Base-by-base conservation (phyloP, 352 stramenopile species). In the Globisporangium perplexum region DNA sequence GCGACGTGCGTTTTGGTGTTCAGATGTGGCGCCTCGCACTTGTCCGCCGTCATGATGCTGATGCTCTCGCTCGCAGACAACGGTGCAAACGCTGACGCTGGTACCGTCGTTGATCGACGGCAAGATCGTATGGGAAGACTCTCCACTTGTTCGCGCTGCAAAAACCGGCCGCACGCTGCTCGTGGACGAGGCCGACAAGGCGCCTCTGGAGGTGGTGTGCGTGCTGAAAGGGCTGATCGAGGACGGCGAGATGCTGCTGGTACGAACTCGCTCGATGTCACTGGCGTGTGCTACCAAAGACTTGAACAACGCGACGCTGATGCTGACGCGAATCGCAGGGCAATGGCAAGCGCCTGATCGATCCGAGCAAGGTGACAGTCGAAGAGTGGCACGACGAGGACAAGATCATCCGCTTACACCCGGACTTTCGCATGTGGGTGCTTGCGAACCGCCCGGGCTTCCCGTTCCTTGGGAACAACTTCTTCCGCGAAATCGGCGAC, bases 391-490 rank as follows among this genome's bases (percentile, higher is more conserved):
- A 76, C 22, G 62, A 86, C 18, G 69, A 86, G 39, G 61, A 81
- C n/a, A 66, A 95, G 48, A 81, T 95, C 50, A 97, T 98, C 47
- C 57, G 66, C 15, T 82, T 98, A 6, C 93, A 98, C 66, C 79
- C 86, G 0, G 78, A 97, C 47, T 98, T 98, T 60, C 72, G 74
- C 22, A 84, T 98, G 61, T 96, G 92, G 79, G 89, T 96, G 15
- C 65, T 99, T 3, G 93, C 93, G n/a, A 99, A 99, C 63, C 86
- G 89, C 26, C 88, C 96, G n/a, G 93, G 93, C 0, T 98, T 89
- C 59, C 96, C 96, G 14, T 99, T 99, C 67, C 74, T 97, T 33
- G 96, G 96, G n/a, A 98, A 99, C 77, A 96, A 98, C 56, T 95
- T 98, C 31, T 97, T 96, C 64, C 66, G 79, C 7, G 87, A 97